phyloP scores from a whole-genome alignment of 2,329 filamentous ascomycete genomes.

The Knufia petricola region DNA sequence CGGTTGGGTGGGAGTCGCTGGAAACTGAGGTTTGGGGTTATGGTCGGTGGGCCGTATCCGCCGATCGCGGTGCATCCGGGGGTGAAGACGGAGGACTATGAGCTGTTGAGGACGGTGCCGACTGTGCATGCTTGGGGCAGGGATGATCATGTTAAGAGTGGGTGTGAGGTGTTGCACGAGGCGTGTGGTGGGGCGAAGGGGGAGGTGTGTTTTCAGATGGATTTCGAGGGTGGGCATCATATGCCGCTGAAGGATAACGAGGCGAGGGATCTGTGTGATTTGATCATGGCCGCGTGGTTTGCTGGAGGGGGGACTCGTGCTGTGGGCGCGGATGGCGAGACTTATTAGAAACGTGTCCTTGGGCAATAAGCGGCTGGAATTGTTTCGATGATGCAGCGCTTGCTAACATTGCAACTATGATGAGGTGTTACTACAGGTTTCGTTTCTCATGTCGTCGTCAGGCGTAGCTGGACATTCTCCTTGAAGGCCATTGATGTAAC shows the following conservation, averaged over 20 bases:
- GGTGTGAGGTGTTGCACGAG: constrained; percentile 15
- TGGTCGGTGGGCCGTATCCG: constrained; percentile 23
- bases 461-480: not conserved
- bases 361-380: not conserved
- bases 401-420: not conserved
- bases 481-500: not conserved
- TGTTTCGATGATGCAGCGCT: not conserved
- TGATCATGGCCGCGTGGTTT: constrained; percentile 23
- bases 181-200: constrained; percentile 19
- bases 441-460: not conserved
- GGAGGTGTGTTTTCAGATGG: constrained; percentile 20
- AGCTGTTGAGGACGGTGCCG: constrained; percentile 15
- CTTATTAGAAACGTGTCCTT: too few species aligned
- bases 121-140: constrained; percentile 24
- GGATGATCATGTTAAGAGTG: constrained; percentile 21
- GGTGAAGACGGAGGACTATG: constrained; percentile 15
- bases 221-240: constrained; percentile 23
- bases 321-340: constrained; percentile 13
- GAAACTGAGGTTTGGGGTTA: constrained; percentile 22
- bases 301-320: constrained; percentile 17
- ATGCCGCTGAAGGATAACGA: constrained; percentile 22
- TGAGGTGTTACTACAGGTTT: not conserved
- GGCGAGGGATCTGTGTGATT: constrained; percentile 23
- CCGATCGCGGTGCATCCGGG: constrained; percentile 17
- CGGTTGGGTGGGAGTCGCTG: constrained; percentile 3